Conservation (phyloP, 352 stramenopile species). For the Phytopythium aichiense region DNA sequence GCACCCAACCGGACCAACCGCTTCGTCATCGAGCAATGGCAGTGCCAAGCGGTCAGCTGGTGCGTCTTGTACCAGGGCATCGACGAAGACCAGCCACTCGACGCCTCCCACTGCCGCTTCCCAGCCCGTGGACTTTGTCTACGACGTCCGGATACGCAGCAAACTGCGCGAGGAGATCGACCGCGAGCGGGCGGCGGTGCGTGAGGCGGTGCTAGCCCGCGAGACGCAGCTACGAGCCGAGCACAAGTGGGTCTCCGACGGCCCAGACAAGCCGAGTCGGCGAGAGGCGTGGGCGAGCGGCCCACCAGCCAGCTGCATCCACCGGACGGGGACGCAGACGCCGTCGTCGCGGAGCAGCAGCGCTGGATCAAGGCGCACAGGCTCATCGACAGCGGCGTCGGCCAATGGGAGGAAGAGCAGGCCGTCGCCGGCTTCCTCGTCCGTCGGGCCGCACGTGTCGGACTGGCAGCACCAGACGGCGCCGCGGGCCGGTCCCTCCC, state of each 20-base stretch:
- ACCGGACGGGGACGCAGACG: slow-evolving; percentile 2
- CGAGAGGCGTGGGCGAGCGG: slow-evolving; percentile 12
- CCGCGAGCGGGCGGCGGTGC: slow-evolving; percentile 29
- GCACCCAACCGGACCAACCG: slow-evolving; percentile 13
- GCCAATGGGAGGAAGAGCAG: slow-evolving; percentile 3
- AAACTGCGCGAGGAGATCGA: slow-evolving; percentile 58
- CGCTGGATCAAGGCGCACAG: not conserved
- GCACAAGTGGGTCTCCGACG: slow-evolving; percentile 44
- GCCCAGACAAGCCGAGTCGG: not conserved
- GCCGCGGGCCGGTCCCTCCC: slow-evolving; percentile 6
- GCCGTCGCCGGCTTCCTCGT: slow-evolving; percentile 15
- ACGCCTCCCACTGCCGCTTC: not conserved
- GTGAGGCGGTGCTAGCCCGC: slow-evolving; percentile 20
- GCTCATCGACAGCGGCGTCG: not conserved
- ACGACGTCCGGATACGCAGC: slow-evolving; percentile 53
- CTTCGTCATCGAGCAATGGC: slow-evolving; percentile 10
- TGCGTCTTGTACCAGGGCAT: not conserved
- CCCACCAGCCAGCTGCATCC: not conserved
- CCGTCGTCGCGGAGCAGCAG: not conserved
- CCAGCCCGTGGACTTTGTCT: slow-evolving; percentile 61
- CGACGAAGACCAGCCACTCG: not conserved
- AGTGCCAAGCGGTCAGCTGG: not conserved
- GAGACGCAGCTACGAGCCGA: slow-evolving; percentile 39
- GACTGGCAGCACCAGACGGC: slow-evolving; percentile 36
- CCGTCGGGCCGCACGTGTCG: slow-evolving; percentile 29